Percentiles rank a stretch among this genome's conserved stretches.
Evolutionary conservation across 1,139 yeast genomes (phyloP).

Genomic region (Groenewaldozyma sp.): DNA sequence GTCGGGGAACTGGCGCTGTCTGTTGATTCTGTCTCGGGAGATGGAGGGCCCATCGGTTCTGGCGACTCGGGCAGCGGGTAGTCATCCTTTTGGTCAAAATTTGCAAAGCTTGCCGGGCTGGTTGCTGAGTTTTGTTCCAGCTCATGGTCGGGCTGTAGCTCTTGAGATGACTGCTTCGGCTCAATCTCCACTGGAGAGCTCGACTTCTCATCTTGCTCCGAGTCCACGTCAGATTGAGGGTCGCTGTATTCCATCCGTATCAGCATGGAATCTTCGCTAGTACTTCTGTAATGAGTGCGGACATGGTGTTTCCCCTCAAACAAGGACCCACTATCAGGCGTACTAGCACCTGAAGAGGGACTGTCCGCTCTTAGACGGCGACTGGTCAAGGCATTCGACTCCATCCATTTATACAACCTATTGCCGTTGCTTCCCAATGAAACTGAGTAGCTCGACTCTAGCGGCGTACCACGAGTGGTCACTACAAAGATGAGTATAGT

Average conservation of each 20-base stretch:
- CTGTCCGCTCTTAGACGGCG: too few species aligned
- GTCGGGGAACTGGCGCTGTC: too few species aligned
- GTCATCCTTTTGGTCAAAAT: too few species aligned
- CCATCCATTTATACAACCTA: slow-evolving; percentile 2
- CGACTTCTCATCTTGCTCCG: too few species aligned
- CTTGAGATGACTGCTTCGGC: too few species aligned
- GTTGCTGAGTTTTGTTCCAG: too few species aligned
- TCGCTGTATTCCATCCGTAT: not conserved
- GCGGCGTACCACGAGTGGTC: slow-evolving; percentile 43
- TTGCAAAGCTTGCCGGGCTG: too few species aligned
- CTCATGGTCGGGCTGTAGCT: too few species aligned
- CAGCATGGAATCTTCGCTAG: slow-evolving; percentile 1
- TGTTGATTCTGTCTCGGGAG: not conserved
- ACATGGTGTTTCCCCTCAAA: not conserved
- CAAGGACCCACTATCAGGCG: too few species aligned
- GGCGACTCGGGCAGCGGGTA: too few species aligned
- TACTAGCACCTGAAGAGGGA: too few species aligned
- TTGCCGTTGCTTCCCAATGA: slow-evolving; percentile 1
- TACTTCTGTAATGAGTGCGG: slow-evolving; percentile 1
- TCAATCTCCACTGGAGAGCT: too few species aligned
- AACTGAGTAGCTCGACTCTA: slow-evolving; percentile 9
- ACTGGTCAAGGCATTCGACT: not conserved
- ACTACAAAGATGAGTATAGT: slow-evolving; percentile 50
- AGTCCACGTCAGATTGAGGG: not conserved
- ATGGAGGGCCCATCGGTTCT: slow-evolving; percentile 2